These are phyloP conservation scores for Turnera subulata DNA, from an alignment of 345 rosid genomes.

Conservation along the genomic window DNA sequence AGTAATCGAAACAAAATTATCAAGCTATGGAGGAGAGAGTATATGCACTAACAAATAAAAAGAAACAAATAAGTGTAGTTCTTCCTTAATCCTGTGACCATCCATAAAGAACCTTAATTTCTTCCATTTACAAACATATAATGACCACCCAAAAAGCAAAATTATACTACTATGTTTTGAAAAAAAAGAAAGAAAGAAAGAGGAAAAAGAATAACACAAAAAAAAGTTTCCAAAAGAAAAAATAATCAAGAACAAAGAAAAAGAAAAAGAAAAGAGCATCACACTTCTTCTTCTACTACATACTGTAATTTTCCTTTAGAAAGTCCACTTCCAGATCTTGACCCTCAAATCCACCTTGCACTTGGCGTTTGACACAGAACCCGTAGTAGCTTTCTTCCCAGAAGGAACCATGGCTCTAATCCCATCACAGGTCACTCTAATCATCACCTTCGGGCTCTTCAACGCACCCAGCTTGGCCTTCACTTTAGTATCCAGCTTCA, in stretches of 20 bases:
- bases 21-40: too few species aligned
- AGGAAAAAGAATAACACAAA: background rate
- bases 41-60: too few species aligned
- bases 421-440: conserved; percentile 66
- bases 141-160: too few species aligned
- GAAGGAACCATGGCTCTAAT: conserved; percentile 49
- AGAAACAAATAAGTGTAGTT: too few species aligned
- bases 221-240: background rate
- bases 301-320: conserved; percentile 9
- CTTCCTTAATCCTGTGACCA: too few species aligned
- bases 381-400: conserved; percentile 45
- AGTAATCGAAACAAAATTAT: too few species aligned
- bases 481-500: conserved; percentile 58
- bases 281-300: background rate
- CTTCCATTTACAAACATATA: background rate
- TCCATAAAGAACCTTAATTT: background rate
- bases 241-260: background rate
- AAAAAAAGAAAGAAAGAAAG: background rate
- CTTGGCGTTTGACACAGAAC: conserved; percentile 45
- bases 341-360: conserved; percentile 77
- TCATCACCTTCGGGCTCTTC: conserved; percentile 51
- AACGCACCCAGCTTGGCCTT: conserved; percentile 61
- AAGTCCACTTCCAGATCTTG: conserved; percentile 87
- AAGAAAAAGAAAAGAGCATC: background rate
- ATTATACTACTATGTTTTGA: too few species aligned